Evolutionary conservation across 306 rosid genomes (phyloP).

Genomic region (peach (Prunus persica)): Prunus_persica_NCBIv2 NC_034013.1:14616001-14616500

Average conservation of each 20-base stretch:
- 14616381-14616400: conserved; percentile 58
- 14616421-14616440: conserved; percentile 46
- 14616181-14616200: conserved; percentile 35
- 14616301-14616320: conserved; percentile 52
- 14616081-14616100: conserved; percentile 62
- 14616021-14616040: conserved; percentile 43
- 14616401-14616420: conserved; percentile 32
- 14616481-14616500: conserved; percentile 72
- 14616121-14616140: conserved; percentile 26
- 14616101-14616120: conserved; percentile 49
- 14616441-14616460: conserved; percentile 44
- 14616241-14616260: conserved; percentile 51
- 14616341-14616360: conserved; percentile 66
- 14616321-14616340: conserved; percentile 68
- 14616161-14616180: conserved; percentile 27
- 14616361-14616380: conserved; percentile 60
- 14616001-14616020: conserved; percentile 77
- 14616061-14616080: conserved; percentile 57
- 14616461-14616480: conserved; percentile 55
- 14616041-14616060: conserved; percentile 69
- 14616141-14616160: conserved; percentile 14
- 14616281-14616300: conserved; percentile 56
- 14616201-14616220: conserved; percentile 53
- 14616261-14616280: conserved; percentile 56
- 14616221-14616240: conserved; percentile 49